Percentiles rank a stretch among this genome's conserved stretches.
Evolutionary conservation across 257 asterid genomes (phyloP).

Genomic region (Solanum arcanum): DNA sequence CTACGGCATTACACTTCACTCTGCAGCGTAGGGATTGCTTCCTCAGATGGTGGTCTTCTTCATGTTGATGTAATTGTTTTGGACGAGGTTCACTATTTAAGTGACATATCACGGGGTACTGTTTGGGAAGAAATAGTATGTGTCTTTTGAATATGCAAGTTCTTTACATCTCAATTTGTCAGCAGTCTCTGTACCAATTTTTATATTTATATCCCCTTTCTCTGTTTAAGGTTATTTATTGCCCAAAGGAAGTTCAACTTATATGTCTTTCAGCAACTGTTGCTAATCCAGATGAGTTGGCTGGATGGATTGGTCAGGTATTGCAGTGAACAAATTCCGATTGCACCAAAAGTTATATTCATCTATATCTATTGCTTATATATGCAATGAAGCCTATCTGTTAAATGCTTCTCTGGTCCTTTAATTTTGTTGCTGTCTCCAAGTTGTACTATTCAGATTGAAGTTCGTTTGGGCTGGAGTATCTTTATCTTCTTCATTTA

Average conservation of each 20-base stretch:
- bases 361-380: neutral
- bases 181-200: neutral
- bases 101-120: slow-evolving; percentile 96
- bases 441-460: neutral
- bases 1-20: neutral
- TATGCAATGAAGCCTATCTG: neutral
- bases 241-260: slow-evolving; percentile 96
- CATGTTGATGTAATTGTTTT: slow-evolving; percentile 94
- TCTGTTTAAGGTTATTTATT: slow-evolving; percentile 65
- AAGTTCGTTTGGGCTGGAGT: neutral
- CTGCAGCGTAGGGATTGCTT: slow-evolving; percentile 72
- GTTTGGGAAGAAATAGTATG: slow-evolving; percentile 99
- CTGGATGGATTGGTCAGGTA: slow-evolving; percentile 99
- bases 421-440: neutral
- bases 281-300: slow-evolving; percentile 95
- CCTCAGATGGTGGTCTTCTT: slow-evolving; percentile 76
- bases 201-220: slow-evolving; percentile 2
- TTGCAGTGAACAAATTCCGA: slow-evolving; percentile 12
- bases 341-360: neutral
- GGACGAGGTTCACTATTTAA: slow-evolving; percentile 98
- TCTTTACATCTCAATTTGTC: slow-evolving; percentile 2
- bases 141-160: slow-evolving; percentile 15
- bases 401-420: neutral
- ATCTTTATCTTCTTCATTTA: neutral
- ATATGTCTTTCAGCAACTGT: slow-evolving; percentile 97